phyloP scores from a whole-genome alignment of 768 basidiomycete genomes.

The Russula sp. region DNA sequence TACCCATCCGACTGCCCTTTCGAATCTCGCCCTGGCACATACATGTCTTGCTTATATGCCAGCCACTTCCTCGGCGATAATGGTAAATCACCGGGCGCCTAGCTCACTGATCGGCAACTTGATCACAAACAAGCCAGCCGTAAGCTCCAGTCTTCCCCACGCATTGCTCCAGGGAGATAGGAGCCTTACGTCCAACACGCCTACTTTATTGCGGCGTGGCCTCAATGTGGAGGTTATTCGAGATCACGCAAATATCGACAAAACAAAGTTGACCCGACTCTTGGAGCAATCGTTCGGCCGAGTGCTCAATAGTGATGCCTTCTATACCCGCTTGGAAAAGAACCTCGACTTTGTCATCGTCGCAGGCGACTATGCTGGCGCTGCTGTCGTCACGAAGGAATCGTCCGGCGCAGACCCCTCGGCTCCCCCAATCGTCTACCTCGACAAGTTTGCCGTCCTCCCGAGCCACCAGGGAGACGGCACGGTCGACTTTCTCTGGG shows the following conservation, averaged over 20 bases:
- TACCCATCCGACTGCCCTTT: constrained; percentile 77
- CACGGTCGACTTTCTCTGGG: constrained; percentile 99
- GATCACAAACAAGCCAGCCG: constrained; percentile 95
- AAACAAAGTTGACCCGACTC: constrained; percentile 64
- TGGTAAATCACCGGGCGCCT: constrained; percentile 96
- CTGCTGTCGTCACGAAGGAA: constrained; percentile 83
- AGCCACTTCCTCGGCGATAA: constrained; percentile 84
- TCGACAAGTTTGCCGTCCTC: constrained; percentile 97
- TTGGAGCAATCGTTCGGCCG: constrained; percentile 85
- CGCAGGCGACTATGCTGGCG: constrained; percentile 92
- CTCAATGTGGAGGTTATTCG: constrained; percentile 81
- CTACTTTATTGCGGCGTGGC: constrained; percentile 87
- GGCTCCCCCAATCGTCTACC: constrained; percentile 65
- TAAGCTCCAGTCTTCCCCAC: constrained; percentile 92
- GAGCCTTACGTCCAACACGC: constrained; percentile 83
- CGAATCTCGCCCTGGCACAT: constrained; percentile 78
- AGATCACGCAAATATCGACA: constrained; percentile 63
- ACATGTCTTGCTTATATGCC: constrained; percentile 92
- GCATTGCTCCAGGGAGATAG: constrained; percentile 84
- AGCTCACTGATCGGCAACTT: constrained; percentile 94
- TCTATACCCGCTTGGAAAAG: constrained; percentile 71
- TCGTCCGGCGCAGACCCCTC: constrained; percentile 38
- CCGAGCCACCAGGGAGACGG: constrained; percentile 96
- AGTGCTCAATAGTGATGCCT: constrained; percentile 61
- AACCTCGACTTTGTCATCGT: constrained; percentile 88